These are phyloP conservation scores for Calonectria pseudoturangicola DNA, from an alignment of 2,329 filamentous ascomycete species.

Conservation along the genomic window DNA sequence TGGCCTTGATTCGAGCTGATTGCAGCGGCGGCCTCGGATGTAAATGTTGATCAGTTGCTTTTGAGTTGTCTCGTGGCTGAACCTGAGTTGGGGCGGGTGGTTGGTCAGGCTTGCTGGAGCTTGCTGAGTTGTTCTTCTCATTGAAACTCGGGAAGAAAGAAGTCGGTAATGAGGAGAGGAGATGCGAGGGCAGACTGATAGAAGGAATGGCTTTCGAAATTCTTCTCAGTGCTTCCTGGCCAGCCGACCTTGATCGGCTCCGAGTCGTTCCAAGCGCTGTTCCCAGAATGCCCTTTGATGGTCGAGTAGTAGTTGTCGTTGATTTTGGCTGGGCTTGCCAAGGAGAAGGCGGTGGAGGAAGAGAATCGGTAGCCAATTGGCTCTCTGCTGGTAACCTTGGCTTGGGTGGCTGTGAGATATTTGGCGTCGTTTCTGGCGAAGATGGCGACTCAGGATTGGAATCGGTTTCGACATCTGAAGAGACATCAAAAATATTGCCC, in stretches of 20 bases:
- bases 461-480: constrained; percentile 48
- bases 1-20: constrained; percentile 35
- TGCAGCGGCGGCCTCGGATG: constrained; percentile 42
- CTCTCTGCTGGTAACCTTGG: constrained; percentile 31
- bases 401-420: constrained; percentile 30
- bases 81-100: constrained; percentile 35
- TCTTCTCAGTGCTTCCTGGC: constrained; percentile 74
- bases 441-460: constrained; percentile 50
- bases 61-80: constrained; percentile 29
- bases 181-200: constrained; percentile 59
- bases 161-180: constrained; percentile 65
- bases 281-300: constrained; percentile 61
- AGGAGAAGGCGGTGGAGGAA: constrained; percentile 58
- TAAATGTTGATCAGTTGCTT: constrained; percentile 23
- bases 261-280: constrained; percentile 68
- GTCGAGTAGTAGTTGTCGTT: constrained; percentile 47
- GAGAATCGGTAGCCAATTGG: constrained; percentile 35
- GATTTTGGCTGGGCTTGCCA: constrained; percentile 55
- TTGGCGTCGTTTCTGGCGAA: constrained; percentile 44
- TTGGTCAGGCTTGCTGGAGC: constrained; percentile 25
- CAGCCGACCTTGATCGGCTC: constrained; percentile 72
- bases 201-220: constrained; percentile 75
- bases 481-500: constrained; percentile 52
- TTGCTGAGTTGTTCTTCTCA: constrained; percentile 49
- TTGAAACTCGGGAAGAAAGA: constrained; percentile 63